Percentiles rank a stretch among this genome's conserved stretches.
phyloP scores from a whole-genome alignment of 768 basidiomycete genomes.

The Amanita exitialis region DNA sequence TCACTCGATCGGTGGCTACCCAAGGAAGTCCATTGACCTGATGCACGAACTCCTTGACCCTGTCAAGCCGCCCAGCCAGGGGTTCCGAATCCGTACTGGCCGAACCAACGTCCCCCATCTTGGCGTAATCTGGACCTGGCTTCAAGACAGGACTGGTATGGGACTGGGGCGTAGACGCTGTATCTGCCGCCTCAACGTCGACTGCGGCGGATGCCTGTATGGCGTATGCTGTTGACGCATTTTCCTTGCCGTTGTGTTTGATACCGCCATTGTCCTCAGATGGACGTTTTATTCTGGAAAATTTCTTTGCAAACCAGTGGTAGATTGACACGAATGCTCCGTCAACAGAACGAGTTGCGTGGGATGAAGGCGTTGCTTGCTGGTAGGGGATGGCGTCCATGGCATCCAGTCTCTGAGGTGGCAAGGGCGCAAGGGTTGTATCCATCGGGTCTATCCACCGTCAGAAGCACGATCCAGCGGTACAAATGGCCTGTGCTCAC shows the following conservation, averaged over 20 bases:
- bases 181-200: neutral
- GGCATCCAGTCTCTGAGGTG: neutral
- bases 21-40: slow-evolving; percentile 33
- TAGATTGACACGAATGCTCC: neutral
- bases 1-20: slow-evolving; percentile 29
- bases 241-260: neutral
- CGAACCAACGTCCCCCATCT: slow-evolving; percentile 35
- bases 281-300: neutral
- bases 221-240: neutral
- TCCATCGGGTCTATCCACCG: neutral
- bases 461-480: neutral
- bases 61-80: slow-evolving; percentile 21
- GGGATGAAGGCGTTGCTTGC: neutral
- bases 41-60: slow-evolving; percentile 23
- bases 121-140: slow-evolving; percentile 35
- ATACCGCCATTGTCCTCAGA: neutral
- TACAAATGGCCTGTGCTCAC: neutral
- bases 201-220: neutral
- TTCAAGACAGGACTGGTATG: slow-evolving; percentile 15
- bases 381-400: neutral
- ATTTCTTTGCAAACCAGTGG: neutral
- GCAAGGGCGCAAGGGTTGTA: neutral
- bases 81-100: slow-evolving; percentile 22
- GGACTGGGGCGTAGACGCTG: neutral
- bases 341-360: neutral